These are phyloP conservation scores for Canavalia gladiata DNA, from an alignment of 306 rosid genomes.

Conservation along the genomic window DNA sequence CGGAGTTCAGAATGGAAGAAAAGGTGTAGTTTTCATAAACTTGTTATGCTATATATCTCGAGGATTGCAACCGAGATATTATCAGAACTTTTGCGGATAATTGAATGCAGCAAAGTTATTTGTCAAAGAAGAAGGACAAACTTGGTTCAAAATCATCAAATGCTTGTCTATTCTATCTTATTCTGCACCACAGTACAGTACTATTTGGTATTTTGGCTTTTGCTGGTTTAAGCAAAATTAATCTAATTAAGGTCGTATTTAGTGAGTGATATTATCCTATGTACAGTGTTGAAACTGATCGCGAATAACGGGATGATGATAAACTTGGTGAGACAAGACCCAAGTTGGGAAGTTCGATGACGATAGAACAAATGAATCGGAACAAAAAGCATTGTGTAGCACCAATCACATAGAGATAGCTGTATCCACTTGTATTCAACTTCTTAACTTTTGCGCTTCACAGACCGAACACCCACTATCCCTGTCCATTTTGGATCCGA, in stretches of 20 bases:
- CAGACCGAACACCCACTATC: slow-evolving; percentile 77
- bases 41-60: slow-evolving; percentile 23
- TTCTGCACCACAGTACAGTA: slow-evolving; percentile 15
- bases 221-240: background rate
- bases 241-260: slow-evolving; percentile 9
- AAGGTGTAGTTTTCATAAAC: slow-evolving; percentile 22
- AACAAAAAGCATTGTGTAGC: slow-evolving; percentile 81
- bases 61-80: slow-evolving; percentile 28
- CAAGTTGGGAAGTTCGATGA: slow-evolving; percentile 64
- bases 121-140: slow-evolving; percentile 21
- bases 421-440: slow-evolving; percentile 86
- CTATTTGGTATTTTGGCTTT: background rate
- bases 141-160: slow-evolving; percentile 24
- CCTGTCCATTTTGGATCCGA: slow-evolving; percentile 62
- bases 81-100: slow-evolving; percentile 26
- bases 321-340: slow-evolving; percentile 58
- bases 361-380: slow-evolving; percentile 88
- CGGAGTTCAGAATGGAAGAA: background rate
- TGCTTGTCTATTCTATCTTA: background rate
- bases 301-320: slow-evolving; percentile 34
- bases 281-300: slow-evolving; percentile 6
- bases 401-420: slow-evolving; percentile 68
- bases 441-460: slow-evolving; percentile 73
- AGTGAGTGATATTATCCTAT: background rate
- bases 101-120: slow-evolving; percentile 13